Evolutionary conservation across 1,139 yeast species (phyloP).

Genomic region (Saccharomyces hybrid): DNA sequence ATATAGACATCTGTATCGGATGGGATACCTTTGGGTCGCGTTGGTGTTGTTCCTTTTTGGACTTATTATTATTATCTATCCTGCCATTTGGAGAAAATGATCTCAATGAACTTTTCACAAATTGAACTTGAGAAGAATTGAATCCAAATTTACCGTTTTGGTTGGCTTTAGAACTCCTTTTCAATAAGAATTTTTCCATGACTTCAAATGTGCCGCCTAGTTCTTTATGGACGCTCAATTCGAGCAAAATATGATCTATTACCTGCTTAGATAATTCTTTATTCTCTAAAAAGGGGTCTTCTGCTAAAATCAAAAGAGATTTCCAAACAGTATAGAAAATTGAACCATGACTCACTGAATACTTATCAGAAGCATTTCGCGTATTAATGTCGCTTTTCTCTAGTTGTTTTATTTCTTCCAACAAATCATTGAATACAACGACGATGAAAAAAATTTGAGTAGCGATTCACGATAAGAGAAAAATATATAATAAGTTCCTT

Average conservation of each 20-base stretch:
- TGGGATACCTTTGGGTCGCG: not conserved
- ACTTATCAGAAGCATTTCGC: slow-evolving; percentile 21
- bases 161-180: slow-evolving; percentile 33
- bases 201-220: slow-evolving; percentile 55
- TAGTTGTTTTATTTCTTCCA: slow-evolving; percentile 65
- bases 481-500: slow-evolving; percentile 76
- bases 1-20: slow-evolving; percentile 9
- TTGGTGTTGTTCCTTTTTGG: not conserved
- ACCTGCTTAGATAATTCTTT: slow-evolving; percentile 64
- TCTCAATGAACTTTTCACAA: slow-evolving; percentile 11
- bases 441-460: slow-evolving; percentile 69
- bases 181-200: slow-evolving; percentile 56
- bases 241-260: slow-evolving; percentile 65
- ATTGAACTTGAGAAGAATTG: slow-evolving; percentile 14
- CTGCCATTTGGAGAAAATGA: slow-evolving; percentile 7
- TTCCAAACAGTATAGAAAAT: slow-evolving; percentile 87
- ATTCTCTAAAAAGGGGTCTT: slow-evolving; percentile 85
- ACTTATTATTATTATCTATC: not conserved
- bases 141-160: slow-evolving; percentile 12
- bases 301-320: slow-evolving; percentile 67
- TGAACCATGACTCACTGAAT: slow-evolving; percentile 62
- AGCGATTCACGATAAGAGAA: slow-evolving; percentile 63
- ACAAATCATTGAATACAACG: slow-evolving; percentile 78
- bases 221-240: slow-evolving; percentile 57
- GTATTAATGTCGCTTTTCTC: slow-evolving; percentile 45